These are phyloP conservation scores for Hymenoscyphus albidus DNA, from an alignment of 2,329 filamentous ascomycete genomes.

Conservation along the genomic window DNA sequence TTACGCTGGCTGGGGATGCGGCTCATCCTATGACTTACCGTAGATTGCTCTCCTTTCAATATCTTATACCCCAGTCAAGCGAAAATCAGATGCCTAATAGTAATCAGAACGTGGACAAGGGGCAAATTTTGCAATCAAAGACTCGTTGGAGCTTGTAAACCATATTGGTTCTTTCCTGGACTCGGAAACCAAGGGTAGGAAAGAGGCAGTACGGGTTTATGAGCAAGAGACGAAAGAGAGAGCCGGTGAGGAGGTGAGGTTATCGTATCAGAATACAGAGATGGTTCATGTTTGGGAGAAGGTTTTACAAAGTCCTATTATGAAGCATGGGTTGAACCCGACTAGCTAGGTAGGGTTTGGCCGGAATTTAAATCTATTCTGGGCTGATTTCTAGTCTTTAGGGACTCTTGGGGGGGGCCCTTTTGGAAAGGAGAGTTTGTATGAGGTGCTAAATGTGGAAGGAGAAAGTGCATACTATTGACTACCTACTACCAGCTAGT, in stretches of 20 bases:
- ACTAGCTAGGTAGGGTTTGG: background rate
- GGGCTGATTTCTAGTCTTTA: too few species aligned
- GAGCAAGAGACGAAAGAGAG: conserved; percentile 44
- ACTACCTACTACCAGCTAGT: too few species aligned
- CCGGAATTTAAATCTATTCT: too few species aligned
- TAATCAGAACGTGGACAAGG: conserved; percentile 42
- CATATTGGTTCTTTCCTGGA: background rate
- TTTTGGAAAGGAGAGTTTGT: too few species aligned
- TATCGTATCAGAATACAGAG: conserved; percentile 40
- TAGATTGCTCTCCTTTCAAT: conserved; percentile 6
- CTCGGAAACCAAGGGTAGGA: background rate
- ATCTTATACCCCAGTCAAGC: background rate
- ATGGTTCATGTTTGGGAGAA: conserved; percentile 43
- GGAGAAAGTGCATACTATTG: too few species aligned
- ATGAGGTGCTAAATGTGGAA: too few species aligned
- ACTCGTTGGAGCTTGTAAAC: conserved; percentile 29
- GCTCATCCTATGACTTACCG: conserved; percentile 54
- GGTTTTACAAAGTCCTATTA: conserved; percentile 30
- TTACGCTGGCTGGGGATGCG: conserved; percentile 50
- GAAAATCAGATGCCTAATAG: background rate
- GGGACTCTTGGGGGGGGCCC: too few species aligned
- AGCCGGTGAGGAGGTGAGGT: conserved; percentile 40
- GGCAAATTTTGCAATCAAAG: conserved; percentile 43
- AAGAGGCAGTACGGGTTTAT: conserved; percentile 37
- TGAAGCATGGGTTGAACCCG: background rate